phyloP scores from a whole-genome alignment of 768 basidiomycete species.

The Termitomyces bulborhizus region DNA sequence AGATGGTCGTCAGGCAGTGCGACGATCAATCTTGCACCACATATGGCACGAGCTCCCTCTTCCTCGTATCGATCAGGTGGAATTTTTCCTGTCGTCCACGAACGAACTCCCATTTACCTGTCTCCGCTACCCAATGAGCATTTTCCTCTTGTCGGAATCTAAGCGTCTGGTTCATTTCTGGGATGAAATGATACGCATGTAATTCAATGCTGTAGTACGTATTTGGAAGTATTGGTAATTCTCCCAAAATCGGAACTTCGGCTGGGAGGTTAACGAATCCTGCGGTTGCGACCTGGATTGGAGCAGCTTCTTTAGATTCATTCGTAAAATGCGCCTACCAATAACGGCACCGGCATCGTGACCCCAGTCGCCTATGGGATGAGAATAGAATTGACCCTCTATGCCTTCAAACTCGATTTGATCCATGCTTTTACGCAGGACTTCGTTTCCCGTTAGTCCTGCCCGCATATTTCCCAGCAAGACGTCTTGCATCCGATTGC shows the following conservation, averaged over 20 bases:
- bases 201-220: slow-evolving; percentile 52
- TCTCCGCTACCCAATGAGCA: slow-evolving; percentile 32
- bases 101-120: slow-evolving; percentile 40
- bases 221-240: slow-evolving; percentile 38
- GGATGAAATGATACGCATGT: slow-evolving; percentile 41
- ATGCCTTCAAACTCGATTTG: slow-evolving; percentile 41
- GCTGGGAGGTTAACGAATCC: slow-evolving; percentile 39
- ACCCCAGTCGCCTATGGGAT: slow-evolving; percentile 54
- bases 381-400: slow-evolving; percentile 42
- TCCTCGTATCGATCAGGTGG: slow-evolving; percentile 3
- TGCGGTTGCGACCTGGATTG: slow-evolving; percentile 7
- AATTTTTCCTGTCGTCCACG: slow-evolving; percentile 39
- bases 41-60: slow-evolving; percentile 4
- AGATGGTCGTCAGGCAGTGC: neutral
- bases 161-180: slow-evolving; percentile 41
- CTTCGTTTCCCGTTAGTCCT: slow-evolving; percentile 41
- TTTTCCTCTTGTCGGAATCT: slow-evolving; percentile 41
- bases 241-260: slow-evolving; percentile 41
- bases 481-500: slow-evolving; percentile 49
- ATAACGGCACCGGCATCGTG: slow-evolving; percentile 47
- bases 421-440: slow-evolving; percentile 32
- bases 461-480: slow-evolving; percentile 36
- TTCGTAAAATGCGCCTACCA: slow-evolving; percentile 22
- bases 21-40: slow-evolving; percentile 15
- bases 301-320: neutral